Conservation (phyloP, 345 rosid genomes). For the Eutrema yunnanense region DNA sequence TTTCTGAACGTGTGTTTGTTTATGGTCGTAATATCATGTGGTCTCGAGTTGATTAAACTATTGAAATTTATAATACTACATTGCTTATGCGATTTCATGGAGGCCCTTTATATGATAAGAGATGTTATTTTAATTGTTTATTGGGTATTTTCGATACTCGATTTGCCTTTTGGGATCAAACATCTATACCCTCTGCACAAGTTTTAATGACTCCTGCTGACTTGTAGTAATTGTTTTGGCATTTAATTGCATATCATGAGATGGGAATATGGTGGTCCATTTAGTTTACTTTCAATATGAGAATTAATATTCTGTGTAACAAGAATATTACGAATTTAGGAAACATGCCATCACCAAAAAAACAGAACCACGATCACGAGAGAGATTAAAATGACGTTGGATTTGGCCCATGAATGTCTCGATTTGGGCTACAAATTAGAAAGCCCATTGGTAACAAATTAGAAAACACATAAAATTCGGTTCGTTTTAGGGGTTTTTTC, state of each 20-base stretch:
- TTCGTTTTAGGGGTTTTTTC: no score
- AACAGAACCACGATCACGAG: no score
- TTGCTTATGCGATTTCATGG: not conserved
- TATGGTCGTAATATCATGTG: not conserved
- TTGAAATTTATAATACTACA: not conserved
- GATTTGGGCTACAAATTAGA: not conserved
- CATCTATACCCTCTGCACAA: slow-evolving; percentile 20
- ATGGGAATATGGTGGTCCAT: slow-evolving; percentile 13
- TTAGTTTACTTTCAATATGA: not conserved
- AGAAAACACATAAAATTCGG: no score
- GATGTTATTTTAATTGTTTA: not conserved
- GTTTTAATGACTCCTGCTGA: not conserved
- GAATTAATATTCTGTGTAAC: not conserved
- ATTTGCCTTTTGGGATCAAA: slow-evolving; percentile 12
- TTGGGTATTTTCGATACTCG: not conserved
- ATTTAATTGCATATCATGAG: slow-evolving; percentile 1
- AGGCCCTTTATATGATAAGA: not conserved
- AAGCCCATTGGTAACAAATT: not conserved
- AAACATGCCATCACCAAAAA: no score
- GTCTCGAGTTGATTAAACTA: not conserved
- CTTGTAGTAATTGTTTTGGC: slow-evolving; percentile 6
- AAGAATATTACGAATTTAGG: not conserved
- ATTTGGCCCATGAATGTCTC: not conserved
- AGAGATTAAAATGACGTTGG: not conserved
- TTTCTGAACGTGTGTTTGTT: not conserved